Conservation (phyloP, 2,329 filamentous ascomycete genomes). For the Ascochyta rabiei region DNA sequence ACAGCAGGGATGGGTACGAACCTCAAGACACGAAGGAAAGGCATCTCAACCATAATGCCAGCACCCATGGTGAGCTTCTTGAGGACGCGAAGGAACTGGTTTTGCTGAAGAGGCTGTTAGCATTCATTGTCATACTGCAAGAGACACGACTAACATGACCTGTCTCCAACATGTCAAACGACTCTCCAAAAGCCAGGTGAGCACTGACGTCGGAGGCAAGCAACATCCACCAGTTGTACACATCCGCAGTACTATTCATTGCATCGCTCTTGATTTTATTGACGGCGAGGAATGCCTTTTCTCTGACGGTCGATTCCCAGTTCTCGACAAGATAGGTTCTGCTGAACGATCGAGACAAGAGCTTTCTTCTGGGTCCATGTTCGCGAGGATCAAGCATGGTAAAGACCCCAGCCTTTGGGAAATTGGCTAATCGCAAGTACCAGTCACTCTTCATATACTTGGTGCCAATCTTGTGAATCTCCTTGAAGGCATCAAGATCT, state of each 20-base stretch:
- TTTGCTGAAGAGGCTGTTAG: conserved; percentile 8
- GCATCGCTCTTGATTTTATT: conserved; percentile 38
- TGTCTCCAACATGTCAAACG: conserved; percentile 47
- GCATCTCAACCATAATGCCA: conserved; percentile 47
- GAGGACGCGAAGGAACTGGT: conserved; percentile 46
- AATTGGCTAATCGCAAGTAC: conserved; percentile 33
- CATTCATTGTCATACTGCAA: neutral
- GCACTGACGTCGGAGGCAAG: conserved; percentile 49
- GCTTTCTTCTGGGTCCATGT: conserved; percentile 43
- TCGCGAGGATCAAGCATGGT: conserved; percentile 44
- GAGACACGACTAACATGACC: conserved; percentile 40
- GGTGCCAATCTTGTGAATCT: conserved; percentile 40
- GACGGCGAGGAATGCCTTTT: conserved; percentile 43
- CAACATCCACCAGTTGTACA: conserved; percentile 48
- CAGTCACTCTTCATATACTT: conserved; percentile 38
- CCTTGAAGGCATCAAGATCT: conserved; percentile 37
- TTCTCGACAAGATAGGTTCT: conserved; percentile 44
- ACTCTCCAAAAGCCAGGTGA: conserved; percentile 49
- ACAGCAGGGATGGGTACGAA: conserved; percentile 37
- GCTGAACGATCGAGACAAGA: conserved; percentile 47
- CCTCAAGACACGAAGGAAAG: conserved; percentile 41
- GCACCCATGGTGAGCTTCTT: conserved; percentile 45
- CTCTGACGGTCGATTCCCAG: conserved; percentile 46
- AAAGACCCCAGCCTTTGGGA: conserved; percentile 43
- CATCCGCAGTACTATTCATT: conserved; percentile 36